These are phyloP conservation scores for Echites panduratus DNA, from an alignment of 257 asterid species.

Conservation along the genomic window DNA sequence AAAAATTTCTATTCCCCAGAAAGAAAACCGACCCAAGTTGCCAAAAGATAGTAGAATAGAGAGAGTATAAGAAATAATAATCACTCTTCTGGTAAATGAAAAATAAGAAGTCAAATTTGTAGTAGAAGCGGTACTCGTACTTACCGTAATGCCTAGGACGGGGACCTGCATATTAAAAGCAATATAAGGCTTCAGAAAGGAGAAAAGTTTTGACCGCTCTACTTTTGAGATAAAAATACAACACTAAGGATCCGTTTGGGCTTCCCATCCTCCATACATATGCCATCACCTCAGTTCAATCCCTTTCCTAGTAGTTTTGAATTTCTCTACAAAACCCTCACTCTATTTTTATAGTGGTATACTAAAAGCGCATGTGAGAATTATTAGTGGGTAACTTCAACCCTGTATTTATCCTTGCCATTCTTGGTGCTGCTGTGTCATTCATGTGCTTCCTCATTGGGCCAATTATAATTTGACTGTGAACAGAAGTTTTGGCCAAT, in stretches of 20 bases:
- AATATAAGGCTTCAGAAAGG: constrained; percentile 1
- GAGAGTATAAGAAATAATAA: not conserved
- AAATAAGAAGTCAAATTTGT: not conserved
- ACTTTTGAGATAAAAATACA: not conserved
- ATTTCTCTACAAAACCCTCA: not conserved
- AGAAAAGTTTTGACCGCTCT: not conserved
- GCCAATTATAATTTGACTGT: not conserved
- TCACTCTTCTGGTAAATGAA: too few relatives aligned
- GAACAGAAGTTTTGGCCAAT: not conserved
- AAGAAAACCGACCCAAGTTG: too few relatives aligned
- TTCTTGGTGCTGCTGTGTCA: not conserved
- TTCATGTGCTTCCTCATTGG: not conserved
- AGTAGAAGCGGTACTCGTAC: too few relatives aligned
- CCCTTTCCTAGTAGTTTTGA: not conserved
- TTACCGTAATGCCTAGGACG: constrained; percentile 7
- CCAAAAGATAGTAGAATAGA: not conserved
- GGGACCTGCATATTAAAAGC: not conserved
- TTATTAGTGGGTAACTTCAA: too few relatives aligned
- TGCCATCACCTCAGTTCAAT: not conserved
- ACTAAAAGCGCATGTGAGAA: too few relatives aligned
- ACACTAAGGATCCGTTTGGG: too few relatives aligned
- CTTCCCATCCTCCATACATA: too few relatives aligned
- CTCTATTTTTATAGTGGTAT: too few relatives aligned
- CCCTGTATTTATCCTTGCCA: too few relatives aligned
- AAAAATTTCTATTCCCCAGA: not conserved